Percentiles rank a stretch among this genome's conserved stretches.
These are phyloP conservation scores for Apophysomyces elegans DNA, from an alignment of 371 early-diverging fungal species.

Conservation along the genomic window DNA sequence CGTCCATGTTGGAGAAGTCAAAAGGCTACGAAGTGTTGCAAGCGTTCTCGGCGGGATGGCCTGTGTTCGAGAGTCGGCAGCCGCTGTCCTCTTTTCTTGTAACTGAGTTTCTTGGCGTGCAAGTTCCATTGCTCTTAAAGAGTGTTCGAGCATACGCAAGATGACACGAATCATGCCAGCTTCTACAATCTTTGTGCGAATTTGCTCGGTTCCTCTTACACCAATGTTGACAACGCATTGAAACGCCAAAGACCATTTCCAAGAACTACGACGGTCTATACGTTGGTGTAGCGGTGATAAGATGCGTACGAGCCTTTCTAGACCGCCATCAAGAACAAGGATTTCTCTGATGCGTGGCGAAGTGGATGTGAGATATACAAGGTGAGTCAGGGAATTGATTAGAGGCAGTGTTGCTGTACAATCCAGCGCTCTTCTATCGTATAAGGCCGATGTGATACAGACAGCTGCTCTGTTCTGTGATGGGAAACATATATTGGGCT, in stretches of 20 bases:
- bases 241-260: constrained; percentile 86
- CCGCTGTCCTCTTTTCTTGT: constrained; percentile 6
- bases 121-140: constrained; percentile 59
- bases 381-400: constrained; percentile 85
- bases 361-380: constrained; percentile 82
- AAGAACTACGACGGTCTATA: constrained; percentile 67
- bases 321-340: constrained; percentile 85
- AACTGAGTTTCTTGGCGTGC: constrained; percentile 54
- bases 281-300: constrained; percentile 65
- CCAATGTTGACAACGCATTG: constrained; percentile 88
- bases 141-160: constrained; percentile 76
- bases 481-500: constrained; percentile 81
- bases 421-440: constrained; percentile 90
- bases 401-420: constrained; percentile 87
- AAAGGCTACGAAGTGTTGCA: constrained; percentile 3
- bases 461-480: constrained; percentile 77
- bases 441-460: constrained; percentile 79
- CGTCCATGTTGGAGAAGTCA: background rate
- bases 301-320: constrained; percentile 83
- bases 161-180: constrained; percentile 83
- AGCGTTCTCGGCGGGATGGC: constrained; percentile 11
- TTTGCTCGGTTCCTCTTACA: constrained; percentile 80
- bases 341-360: constrained; percentile 83
- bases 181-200: constrained; percentile 83
- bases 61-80: background rate